Evolutionary conservation across 116 monocot genomes (phyloP), one percentile per base, ranked within the genome.

Genomic region (Phalaenopsis hybrid): DNA sequence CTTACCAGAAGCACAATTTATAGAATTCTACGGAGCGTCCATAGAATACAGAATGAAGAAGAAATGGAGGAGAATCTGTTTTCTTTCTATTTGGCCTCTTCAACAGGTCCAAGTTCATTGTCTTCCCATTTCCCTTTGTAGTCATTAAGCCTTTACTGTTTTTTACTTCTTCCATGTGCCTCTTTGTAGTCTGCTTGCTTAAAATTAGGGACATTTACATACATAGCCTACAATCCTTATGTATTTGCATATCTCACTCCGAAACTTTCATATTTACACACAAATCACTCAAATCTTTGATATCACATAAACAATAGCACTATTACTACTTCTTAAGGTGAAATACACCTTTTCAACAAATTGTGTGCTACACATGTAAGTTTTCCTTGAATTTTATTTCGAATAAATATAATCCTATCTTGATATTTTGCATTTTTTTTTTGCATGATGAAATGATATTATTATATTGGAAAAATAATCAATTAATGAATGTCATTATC

Each of bases 51-150:
- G 16, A 41, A 34, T 15, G 72, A 15, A 67, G 67, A 67, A 67
- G n/a, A 67, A 23, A 67, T 23, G 55, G 4, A 55, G 55, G 55
- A 55, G 55, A 55, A 55, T 55, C 3, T 55, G 67, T 23, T 37
- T 9, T 15, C 11, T 37, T 73, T 73, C 13, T 34, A 73, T 73
- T 73, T 9, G 61, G 6, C 17, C 15, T 72, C 25, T 28, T 55
- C 37, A 74, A 75, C 28, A 57, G 72, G 82, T 59, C 82, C 82
- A 82, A 61, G 44, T 82, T 9, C 25, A 67, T 67, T 67, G n/a
- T 28, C 67, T 13, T 41, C 5, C 37, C 3, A 21, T 73, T 15
- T 41, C 25, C 65, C 65, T 65, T 65, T 2, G 23, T 65, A 65
- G 65, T 65, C 65, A 65, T 65, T 65, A 65, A 65, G n/a, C 65